A percentile compares a stretch with the other conserved stretches of the same genome.
Conservation (phyloP, 2,329 filamentous ascomycete species). For the Microsporum audouinii region DNA sequence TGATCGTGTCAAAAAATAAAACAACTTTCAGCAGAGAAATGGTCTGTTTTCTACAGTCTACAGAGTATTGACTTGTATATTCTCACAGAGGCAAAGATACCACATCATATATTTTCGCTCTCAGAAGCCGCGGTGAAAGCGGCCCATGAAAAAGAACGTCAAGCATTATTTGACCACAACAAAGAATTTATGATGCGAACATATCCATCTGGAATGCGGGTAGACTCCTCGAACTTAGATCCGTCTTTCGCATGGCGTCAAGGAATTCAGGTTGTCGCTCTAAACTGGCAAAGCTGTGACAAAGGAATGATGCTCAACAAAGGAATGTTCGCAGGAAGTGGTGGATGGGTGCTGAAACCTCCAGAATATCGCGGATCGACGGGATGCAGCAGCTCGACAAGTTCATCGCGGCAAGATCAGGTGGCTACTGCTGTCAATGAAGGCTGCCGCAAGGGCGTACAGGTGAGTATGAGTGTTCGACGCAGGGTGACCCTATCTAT, state of each 20-base stretch:
- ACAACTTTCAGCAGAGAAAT: background rate
- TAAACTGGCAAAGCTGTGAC: conserved; percentile 90
- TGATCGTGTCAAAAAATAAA: background rate
- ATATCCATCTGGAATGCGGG: conserved; percentile 71
- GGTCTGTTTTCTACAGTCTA: background rate
- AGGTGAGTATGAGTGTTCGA: conserved; percentile 30
- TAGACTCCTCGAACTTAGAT: conserved; percentile 77
- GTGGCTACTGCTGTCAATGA: conserved; percentile 11
- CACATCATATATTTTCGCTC: conserved; percentile 53
- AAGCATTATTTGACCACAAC: conserved; percentile 72
- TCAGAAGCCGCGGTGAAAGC: conserved; percentile 57
- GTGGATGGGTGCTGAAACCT: conserved; percentile 80
- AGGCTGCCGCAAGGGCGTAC: background rate
- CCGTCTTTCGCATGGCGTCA: conserved; percentile 76
- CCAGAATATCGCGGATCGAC: conserved; percentile 48
- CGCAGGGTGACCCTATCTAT: conserved; percentile 56
- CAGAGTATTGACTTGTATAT: background rate
- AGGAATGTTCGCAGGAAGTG: conserved; percentile 72
- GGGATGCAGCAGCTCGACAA: conserved; percentile 22
- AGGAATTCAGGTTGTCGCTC: conserved; percentile 78
- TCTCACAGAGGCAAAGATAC: conserved; percentile 37
- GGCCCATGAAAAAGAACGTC: conserved; percentile 41
- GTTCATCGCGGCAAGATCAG: conserved; percentile 20
- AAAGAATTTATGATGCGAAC: conserved; percentile 71
- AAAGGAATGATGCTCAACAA: conserved; percentile 94